Percentiles rank a stretch among this genome's conserved stretches.
Evolutionary conservation across 768 basidiomycete species (phyloP).

Genomic region (Hydnum rufescens): DNA sequence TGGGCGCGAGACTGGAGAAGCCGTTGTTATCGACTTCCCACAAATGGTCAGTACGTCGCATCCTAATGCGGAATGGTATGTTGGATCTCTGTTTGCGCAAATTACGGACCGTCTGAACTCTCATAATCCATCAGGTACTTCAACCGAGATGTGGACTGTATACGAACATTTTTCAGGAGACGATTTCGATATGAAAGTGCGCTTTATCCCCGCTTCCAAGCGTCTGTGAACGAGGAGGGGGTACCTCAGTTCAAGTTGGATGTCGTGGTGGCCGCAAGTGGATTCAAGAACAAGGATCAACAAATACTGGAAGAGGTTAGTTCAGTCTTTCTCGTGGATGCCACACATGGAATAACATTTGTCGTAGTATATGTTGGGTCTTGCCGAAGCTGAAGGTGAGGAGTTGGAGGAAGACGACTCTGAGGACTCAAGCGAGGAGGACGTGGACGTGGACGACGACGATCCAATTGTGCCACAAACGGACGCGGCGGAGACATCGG

Average conservation of each 20-base stretch:
- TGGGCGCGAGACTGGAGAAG: conserved; percentile 48
- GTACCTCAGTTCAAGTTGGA: conserved; percentile 55
- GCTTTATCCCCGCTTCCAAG: conserved; percentile 71
- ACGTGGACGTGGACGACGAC: conserved; percentile 12
- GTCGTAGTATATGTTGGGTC: conserved; percentile 47
- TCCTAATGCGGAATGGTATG: conserved; percentile 87
- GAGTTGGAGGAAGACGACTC: conserved; percentile 22
- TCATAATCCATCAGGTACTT: conserved; percentile 54
- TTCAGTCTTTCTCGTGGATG: background rate
- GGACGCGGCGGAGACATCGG: too few species aligned
- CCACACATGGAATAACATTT: background rate
- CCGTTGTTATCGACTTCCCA: conserved; percentile 93
- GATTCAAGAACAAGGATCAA: conserved; percentile 72
- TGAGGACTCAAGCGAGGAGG: conserved; percentile 11
- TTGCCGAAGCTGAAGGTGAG: conserved; percentile 21
- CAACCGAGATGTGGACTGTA: conserved; percentile 94
- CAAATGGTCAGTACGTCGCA: conserved; percentile 99
- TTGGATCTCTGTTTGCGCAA: background rate
- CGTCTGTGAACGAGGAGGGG: conserved; percentile 30
- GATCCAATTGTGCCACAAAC: too few species aligned
- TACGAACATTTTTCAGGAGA: conserved; percentile 77
- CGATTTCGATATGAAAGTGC: conserved; percentile 85
- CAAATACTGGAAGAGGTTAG: conserved; percentile 66
- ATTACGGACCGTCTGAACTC: background rate
- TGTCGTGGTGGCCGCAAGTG: conserved; percentile 84